Evolutionary conservation across 139 green algal genomes (phyloP).

Genomic region (Volvox africanus): DNA sequence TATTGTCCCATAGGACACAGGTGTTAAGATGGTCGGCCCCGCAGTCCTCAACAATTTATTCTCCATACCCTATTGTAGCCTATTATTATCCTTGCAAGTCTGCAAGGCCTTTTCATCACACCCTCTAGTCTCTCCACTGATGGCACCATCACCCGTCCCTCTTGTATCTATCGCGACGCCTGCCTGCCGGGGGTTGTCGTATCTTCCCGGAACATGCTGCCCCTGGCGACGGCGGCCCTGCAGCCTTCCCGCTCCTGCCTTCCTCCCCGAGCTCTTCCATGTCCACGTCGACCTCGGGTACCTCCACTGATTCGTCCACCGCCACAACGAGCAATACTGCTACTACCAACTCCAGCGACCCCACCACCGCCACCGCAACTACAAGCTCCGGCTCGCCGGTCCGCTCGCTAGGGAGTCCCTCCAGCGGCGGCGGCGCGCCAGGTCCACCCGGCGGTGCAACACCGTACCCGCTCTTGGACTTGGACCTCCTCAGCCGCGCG

Average conservation of each 20-base stretch:
- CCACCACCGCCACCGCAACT: neutral
- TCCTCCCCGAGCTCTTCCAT: neutral
- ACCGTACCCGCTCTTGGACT: neutral
- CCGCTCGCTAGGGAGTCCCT: neutral
- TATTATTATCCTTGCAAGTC: no score
- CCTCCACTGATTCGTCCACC: neutral
- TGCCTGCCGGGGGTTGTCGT: no score
- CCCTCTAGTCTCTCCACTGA: no score
- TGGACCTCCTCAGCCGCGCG: constrained; percentile 29
- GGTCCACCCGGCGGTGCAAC: neutral
- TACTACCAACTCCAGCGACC: neutral
- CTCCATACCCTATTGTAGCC: no score
- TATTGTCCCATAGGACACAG: no score
- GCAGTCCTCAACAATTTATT: no score
- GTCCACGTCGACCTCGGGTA: neutral
- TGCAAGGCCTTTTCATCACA: no score
- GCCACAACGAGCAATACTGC: constrained; percentile 7
- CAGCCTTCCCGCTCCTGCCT: neutral
- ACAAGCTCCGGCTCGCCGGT: neutral
- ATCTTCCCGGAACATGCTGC: neutral
- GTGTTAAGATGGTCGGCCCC: no score
- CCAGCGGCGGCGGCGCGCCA: neutral
- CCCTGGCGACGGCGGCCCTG: neutral
- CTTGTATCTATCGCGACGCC: no score
- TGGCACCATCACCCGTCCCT: no score